Conservation (phyloP, 2,329 filamentous ascomycete genomes). For the Arthrobotrys sphaeroides region DNA sequence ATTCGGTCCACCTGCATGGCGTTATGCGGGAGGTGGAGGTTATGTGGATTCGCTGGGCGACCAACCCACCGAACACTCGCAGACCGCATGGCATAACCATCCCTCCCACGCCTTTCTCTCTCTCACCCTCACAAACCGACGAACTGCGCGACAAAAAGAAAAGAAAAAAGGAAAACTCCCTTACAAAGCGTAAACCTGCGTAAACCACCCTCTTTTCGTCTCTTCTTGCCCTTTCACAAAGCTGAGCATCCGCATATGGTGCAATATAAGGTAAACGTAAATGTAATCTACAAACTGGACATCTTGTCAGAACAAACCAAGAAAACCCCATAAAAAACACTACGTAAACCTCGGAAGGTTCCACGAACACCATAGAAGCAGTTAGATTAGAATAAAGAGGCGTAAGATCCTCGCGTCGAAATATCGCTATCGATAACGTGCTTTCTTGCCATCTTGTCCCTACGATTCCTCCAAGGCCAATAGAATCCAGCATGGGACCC, state of each 20-base stretch:
- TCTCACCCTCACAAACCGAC: too few species aligned
- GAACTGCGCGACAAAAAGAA: not conserved
- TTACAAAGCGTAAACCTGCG: not conserved
- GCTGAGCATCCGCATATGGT: not conserved
- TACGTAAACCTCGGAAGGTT: not conserved
- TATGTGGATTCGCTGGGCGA: slow-evolving; percentile 4
- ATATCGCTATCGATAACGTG: slow-evolving; percentile 5
- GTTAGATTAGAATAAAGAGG: not conserved
- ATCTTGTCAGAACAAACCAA: not conserved
- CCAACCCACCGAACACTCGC: slow-evolving; percentile 1
- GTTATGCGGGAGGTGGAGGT: slow-evolving; percentile 32
- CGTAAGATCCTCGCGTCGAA: not conserved
- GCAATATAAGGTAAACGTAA: not conserved
- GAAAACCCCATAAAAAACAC: not conserved
- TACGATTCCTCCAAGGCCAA: not conserved
- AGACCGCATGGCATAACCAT: slow-evolving; percentile 21
- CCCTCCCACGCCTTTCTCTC: not conserved
- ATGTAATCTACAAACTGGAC: not conserved
- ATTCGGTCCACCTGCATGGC: slow-evolving; percentile 53
- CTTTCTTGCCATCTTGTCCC: slow-evolving; percentile 14
- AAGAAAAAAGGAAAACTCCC: not conserved
- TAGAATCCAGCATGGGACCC: not conserved
- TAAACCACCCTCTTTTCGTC: slow-evolving; percentile 25
- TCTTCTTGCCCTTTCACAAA: slow-evolving; percentile 21
- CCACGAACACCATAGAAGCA: too few species aligned